Conservation (phyloP, 2,329 filamentous ascomycete species). For the Alternaria brassicicola region DNA sequence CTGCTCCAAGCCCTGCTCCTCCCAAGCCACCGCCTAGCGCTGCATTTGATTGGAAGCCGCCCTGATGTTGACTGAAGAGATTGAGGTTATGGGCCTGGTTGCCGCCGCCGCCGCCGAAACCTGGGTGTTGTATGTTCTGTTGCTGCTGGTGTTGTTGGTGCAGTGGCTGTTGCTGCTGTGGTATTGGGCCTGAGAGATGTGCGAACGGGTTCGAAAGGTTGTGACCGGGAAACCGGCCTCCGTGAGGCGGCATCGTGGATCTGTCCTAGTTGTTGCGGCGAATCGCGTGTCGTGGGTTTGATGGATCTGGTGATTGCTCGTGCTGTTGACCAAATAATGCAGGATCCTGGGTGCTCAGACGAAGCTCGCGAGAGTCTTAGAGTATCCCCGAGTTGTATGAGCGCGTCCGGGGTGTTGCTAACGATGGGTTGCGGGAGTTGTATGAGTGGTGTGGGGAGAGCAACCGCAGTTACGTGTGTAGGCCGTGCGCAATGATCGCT, state of each 20-base stretch:
- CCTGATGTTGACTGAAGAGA: conserved; percentile 53
- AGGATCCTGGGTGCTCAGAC: not conserved
- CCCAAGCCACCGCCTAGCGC: conserved; percentile 61
- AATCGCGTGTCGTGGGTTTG: conserved; percentile 14
- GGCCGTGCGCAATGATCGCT: conserved; percentile 17
- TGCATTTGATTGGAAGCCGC: conserved; percentile 57
- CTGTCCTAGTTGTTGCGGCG: conserved; percentile 26
- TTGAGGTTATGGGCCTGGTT: conserved; percentile 67
- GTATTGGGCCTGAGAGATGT: conserved; percentile 56
- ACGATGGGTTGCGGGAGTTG: conserved; percentile 1
- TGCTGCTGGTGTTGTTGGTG: conserved; percentile 58
- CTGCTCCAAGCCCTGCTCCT: conserved; percentile 64
- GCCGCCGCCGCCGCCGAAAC: conserved; percentile 60
- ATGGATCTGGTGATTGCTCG: not conserved
- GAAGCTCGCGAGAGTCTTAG: not conserved
- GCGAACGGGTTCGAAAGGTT: conserved; percentile 65
- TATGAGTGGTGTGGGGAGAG: conserved; percentile 11
- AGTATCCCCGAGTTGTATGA: not conserved
- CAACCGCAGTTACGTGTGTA: conserved; percentile 4
- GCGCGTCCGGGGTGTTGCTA: not conserved
- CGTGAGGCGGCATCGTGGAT: conserved; percentile 62
- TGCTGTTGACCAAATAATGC: not conserved
- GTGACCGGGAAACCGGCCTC: conserved; percentile 64
- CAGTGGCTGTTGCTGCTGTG: conserved; percentile 42
- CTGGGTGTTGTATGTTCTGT: conserved; percentile 69